These are phyloP conservation scores for Trichosanthes cucumerina DNA, from an alignment of 306 rosid species.

Conservation along the genomic window DNA sequence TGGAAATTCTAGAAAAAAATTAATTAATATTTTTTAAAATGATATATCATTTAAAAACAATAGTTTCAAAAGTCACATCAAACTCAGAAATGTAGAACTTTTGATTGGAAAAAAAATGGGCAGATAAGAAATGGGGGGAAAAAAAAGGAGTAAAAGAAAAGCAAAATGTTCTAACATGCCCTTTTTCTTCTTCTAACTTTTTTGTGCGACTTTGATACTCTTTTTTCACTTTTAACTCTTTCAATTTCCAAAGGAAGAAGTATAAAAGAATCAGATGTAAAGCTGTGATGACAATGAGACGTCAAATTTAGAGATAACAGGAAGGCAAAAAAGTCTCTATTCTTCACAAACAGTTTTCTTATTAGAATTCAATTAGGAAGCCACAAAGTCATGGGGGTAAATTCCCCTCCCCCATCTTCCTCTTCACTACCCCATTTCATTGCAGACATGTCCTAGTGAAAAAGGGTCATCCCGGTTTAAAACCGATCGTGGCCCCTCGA, in stretches of 20 bases:
- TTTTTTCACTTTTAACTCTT: not conserved
- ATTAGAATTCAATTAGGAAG: constrained; percentile 3
- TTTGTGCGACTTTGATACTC: not conserved
- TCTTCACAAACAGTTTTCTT: not conserved
- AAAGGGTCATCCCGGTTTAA: not conserved
- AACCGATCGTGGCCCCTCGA: not conserved
- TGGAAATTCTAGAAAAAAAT: not conserved
- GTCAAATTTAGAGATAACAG: not conserved
- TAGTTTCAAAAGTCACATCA: not conserved
- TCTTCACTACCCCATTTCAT: not conserved
- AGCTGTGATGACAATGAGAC: not conserved
- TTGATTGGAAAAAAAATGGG: not conserved
- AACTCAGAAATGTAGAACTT: not conserved
- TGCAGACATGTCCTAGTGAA: not conserved
- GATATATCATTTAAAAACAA: not conserved
- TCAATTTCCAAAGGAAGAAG: constrained; percentile 8
- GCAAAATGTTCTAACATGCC: not conserved
- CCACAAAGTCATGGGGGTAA: not conserved
- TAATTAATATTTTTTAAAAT: not conserved
- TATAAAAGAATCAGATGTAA: constrained; percentile 8
- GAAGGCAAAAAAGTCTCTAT: not conserved
- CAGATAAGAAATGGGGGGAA: not conserved
- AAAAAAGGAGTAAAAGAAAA: not conserved
- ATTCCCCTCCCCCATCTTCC: not conserved
- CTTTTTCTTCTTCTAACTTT: not conserved